These are phyloP conservation scores for Pseudogymnoascus sp. DNA, from an alignment of 2,329 filamentous ascomycete genomes.

Conservation along the genomic window DNA sequence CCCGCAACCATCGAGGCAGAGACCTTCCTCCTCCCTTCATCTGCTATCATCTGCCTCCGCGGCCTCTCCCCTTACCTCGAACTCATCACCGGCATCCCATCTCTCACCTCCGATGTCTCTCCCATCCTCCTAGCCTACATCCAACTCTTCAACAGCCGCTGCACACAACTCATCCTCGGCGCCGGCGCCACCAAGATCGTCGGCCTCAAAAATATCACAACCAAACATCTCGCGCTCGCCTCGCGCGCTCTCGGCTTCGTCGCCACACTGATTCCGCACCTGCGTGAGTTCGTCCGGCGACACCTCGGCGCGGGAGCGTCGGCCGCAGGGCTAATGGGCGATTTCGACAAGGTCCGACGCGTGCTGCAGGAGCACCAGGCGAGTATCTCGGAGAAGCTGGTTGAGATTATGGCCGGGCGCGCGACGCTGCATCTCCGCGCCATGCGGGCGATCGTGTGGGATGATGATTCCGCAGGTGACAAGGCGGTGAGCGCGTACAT, in stretches of 20 bases:
- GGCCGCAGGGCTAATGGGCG: conserved; percentile 47
- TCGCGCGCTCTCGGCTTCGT: conserved; percentile 86
- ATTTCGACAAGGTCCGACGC: conserved; percentile 27
- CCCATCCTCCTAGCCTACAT: conserved; percentile 76
- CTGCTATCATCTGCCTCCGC: conserved; percentile 71
- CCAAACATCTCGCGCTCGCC: conserved; percentile 86
- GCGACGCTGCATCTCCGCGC: conserved; percentile 55
- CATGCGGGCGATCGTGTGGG: conserved; percentile 62
- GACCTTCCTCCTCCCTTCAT: conserved; percentile 77
- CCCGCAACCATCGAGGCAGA: conserved; percentile 77
- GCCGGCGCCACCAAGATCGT: conserved; percentile 85
- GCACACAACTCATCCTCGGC: conserved; percentile 92
- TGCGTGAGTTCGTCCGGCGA: conserved; percentile 83
- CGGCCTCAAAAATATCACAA: conserved; percentile 91
- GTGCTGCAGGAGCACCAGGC: conserved; percentile 59
- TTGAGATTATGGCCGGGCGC: conserved; percentile 64
- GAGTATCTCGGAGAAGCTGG: conserved; percentile 66
- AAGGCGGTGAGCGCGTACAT: conserved; percentile 52
- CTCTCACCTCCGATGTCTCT: conserved; percentile 79
- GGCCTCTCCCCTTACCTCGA: conserved; percentile 79
- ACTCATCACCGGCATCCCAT: conserved; percentile 77
- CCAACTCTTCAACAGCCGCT: conserved; percentile 90
- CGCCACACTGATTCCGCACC: conserved; percentile 77
- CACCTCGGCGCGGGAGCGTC: conserved; percentile 50
- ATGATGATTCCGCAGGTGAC: conserved; percentile 33